Base-by-base conservation (phyloP, 192 early-diverging fungal species). In the Diversispora epigaea region DNA sequence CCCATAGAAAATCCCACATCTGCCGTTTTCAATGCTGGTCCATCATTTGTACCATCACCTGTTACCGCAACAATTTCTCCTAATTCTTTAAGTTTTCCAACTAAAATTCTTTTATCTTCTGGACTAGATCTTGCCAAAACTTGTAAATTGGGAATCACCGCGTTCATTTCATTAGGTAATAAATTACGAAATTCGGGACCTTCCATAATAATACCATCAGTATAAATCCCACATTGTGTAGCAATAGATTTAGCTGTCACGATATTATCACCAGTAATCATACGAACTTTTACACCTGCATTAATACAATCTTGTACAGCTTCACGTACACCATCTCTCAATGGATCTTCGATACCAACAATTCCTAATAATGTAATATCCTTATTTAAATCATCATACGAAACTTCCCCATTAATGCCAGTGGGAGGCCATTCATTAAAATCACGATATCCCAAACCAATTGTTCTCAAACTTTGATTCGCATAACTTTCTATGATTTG, bases 31-130 rank as follows among this genome's bases (percentile, higher is more conserved):
- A 99, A 84, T 11, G 98, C 98, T 15, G 92, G 92, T 0, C 93
- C 98, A 80, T 99, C 98, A 80, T 99, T 99, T n/a, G 98, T 98
- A 10, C 98, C 98, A 84, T 99, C 98, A 41, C 98, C 98, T 50
- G 97, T 99, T 0, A 99, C 97, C 0, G 98, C 95, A 6, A 99
- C 98, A 58, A 96, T 94, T 79, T 98, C 95, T 56, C 94, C 93
- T 54, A 97, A 84, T 50, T 90, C 85, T 78, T 93, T 94, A 71
- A 99, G 84, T 75, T 91, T 87, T 44, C 90, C 86, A 8, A 99
- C 97, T 19, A 99, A 84, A 75, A 97, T 93, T 78, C 93, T 94
- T 80, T 99, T 99, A 80, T 99, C 98, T 62, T 93, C 87, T 19
- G 98, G 98, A 77, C 92, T 94, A 19, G 90, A 92, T 46, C 98